These are phyloP conservation scores for Kwoniella sp. DNA, from an alignment of 768 basidiomycete genomes.

Conservation along the genomic window DNA sequence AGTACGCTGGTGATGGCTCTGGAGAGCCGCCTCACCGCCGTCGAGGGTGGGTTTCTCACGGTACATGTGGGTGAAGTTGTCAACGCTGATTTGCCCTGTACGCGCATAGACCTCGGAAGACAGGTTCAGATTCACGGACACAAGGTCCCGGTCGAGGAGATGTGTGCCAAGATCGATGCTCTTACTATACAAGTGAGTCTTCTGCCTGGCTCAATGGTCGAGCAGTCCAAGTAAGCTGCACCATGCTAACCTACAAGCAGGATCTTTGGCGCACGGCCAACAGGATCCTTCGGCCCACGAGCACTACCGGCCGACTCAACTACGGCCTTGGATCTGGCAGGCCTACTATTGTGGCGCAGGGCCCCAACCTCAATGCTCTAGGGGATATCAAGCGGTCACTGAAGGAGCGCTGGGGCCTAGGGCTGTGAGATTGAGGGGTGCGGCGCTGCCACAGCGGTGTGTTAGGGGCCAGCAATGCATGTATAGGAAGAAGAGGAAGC, in stretches of 20 bases:
- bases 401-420: conserved; percentile 44
- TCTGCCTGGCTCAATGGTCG: background rate
- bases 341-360: conserved; percentile 79
- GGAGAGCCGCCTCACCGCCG: conserved; percentile 61
- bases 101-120: conserved; percentile 71
- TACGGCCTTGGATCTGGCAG: conserved; percentile 53
- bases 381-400: conserved; percentile 53
- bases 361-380: conserved; percentile 62
- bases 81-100: conserved; percentile 57
- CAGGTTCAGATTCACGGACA: conserved; percentile 85
- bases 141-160: conserved; percentile 81
- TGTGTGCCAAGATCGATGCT: conserved; percentile 78
- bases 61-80: background rate
- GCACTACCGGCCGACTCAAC: conserved; percentile 27
- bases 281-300: conserved; percentile 58
- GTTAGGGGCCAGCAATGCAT: no score
- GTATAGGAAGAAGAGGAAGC: no score
- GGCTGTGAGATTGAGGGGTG: conserved; percentile 14
- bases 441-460: no score
- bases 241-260: conserved; percentile 24
- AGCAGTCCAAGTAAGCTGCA: background rate
- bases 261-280: conserved; percentile 72
- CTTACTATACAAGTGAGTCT: conserved; percentile 56
- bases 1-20: conserved; percentile 89
- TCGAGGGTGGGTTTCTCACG: conserved; percentile 54